These are phyloP conservation scores for Stylonectria norvegica DNA, from an alignment of 2,329 filamentous ascomycete species.

Conservation along the genomic window DNA sequence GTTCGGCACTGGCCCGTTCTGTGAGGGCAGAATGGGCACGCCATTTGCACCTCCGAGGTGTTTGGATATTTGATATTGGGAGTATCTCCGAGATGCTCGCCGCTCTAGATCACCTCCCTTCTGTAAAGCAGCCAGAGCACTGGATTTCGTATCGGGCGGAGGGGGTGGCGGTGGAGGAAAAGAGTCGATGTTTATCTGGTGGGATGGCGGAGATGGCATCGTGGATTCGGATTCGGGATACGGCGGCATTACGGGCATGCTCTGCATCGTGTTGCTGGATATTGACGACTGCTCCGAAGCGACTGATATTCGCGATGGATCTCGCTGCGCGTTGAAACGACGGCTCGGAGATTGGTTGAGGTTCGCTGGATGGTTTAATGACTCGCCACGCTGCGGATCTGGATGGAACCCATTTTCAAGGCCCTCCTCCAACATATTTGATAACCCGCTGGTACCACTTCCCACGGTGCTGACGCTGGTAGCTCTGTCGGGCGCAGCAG, in stretches of 20 bases:
- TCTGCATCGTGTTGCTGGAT: conserved; percentile 74
- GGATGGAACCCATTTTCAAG: conserved; percentile 48
- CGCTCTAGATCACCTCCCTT: conserved; percentile 89
- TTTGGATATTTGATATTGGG: conserved; percentile 94
- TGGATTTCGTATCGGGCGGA: conserved; percentile 75
- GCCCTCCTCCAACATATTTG: conserved; percentile 58
- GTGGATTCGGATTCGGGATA: conserved; percentile 61
- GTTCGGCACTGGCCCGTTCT: conserved; percentile 81
- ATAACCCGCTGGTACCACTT: conserved; percentile 54
- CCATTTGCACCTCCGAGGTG: conserved; percentile 80
- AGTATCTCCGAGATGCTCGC: conserved; percentile 88
- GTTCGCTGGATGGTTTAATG: conserved; percentile 25
- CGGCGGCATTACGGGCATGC: conserved; percentile 68
- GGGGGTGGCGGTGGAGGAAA: conserved; percentile 67
- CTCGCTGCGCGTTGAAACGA: conserved; percentile 46
- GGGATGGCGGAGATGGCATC: conserved; percentile 40
- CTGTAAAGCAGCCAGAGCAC: conserved; percentile 86
- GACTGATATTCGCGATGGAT: conserved; percentile 49
- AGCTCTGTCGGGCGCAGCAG: conserved; percentile 45
- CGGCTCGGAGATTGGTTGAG: conserved; percentile 45
- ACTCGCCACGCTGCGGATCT: conserved; percentile 32
- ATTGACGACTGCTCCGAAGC: conserved; percentile 62
- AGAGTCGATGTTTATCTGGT: conserved; percentile 56
- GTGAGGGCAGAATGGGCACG: conserved; percentile 80
- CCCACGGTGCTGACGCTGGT: conserved; percentile 58